These are phyloP conservation scores for Boletellus sp. DNA, from an alignment of 1,284 basidiomycete species.

Conservation along the genomic window DNA sequence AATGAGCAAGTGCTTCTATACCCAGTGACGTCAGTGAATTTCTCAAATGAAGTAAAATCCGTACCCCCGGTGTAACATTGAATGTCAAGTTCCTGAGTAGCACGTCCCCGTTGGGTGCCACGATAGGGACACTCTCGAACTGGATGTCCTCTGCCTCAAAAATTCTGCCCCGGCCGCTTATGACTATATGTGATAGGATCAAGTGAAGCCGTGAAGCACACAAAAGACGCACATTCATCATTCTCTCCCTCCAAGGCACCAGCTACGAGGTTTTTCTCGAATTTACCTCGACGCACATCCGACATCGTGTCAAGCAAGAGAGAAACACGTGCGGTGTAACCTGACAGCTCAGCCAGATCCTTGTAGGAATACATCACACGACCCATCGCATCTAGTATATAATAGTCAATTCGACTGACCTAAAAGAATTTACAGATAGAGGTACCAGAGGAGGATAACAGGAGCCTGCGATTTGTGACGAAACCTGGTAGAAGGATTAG, in stretches of 20 bases:
- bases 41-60: constrained; percentile 17
- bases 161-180: constrained; percentile 76
- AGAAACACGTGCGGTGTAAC: constrained; percentile 91
- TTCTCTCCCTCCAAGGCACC: constrained; percentile 77
- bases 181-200: constrained; percentile 46
- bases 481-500: constrained; percentile 54
- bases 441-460: constrained; percentile 77
- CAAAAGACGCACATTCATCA: constrained; percentile 58
- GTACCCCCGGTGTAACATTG: constrained; percentile 84
- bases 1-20: constrained; percentile 83
- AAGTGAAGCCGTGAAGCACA: neutral
- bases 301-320: constrained; percentile 90
- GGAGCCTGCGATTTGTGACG: constrained; percentile 88
- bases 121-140: constrained; percentile 92
- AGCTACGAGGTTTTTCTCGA: constrained; percentile 85
- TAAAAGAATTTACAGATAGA: neutral
- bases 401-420: neutral
- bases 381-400: constrained; percentile 66
- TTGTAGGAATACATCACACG: constrained; percentile 96
- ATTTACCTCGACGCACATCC: constrained; percentile 81
- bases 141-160: constrained; percentile 85
- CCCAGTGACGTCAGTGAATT: constrained; percentile 1
- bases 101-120: constrained; percentile 94
- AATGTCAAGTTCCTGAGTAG: constrained; percentile 84
- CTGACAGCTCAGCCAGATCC: constrained; percentile 92